Conservation (phyloP, 805 yeast genomes). For the Starmerella powellii region DNA sequence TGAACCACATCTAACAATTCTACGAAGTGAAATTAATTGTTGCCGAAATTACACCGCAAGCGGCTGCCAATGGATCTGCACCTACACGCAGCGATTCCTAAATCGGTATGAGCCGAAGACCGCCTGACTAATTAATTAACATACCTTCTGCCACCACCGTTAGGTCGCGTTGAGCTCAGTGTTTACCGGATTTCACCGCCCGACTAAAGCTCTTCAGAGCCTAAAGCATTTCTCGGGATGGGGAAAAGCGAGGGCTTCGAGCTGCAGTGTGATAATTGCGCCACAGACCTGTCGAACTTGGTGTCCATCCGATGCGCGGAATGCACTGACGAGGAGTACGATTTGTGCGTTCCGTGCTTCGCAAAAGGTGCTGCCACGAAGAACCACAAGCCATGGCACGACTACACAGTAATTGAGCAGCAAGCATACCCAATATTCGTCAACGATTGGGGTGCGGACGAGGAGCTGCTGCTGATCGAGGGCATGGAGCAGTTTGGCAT, state of each 20-base stretch:
- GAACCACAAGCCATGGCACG: constrained; percentile 88
- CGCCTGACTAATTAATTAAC: background rate
- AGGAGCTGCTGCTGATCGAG: constrained; percentile 74
- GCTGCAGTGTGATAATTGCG: constrained; percentile 72
- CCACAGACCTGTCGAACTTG: constrained; percentile 88
- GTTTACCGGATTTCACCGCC: too few relatives aligned
- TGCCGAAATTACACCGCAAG: too few relatives aligned
- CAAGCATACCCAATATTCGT: constrained; percentile 87
- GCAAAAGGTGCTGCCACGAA: constrained; percentile 71
- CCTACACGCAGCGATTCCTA: too few relatives aligned
- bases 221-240: constrained; percentile 5
- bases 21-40: too few relatives aligned
- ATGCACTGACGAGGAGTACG: constrained; percentile 66
- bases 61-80: too few relatives aligned
- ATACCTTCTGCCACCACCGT: too few relatives aligned
- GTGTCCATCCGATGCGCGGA: constrained; percentile 85
- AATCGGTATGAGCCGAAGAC: too few relatives aligned
- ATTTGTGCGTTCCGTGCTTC: constrained; percentile 95
- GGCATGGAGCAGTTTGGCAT: constrained; percentile 85
- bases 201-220: background rate
- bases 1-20: too few relatives aligned
- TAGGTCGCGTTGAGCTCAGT: too few relatives aligned
- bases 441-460: constrained; percentile 97
- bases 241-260: constrained; percentile 21
- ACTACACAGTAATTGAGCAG: constrained; percentile 82